A percentile compares a stretch with the other conserved stretches of the same genome.
Evolutionary conservation across 352 stramenopile species (phyloP).

Genomic region (Nothophytophthora sp.): DNA sequence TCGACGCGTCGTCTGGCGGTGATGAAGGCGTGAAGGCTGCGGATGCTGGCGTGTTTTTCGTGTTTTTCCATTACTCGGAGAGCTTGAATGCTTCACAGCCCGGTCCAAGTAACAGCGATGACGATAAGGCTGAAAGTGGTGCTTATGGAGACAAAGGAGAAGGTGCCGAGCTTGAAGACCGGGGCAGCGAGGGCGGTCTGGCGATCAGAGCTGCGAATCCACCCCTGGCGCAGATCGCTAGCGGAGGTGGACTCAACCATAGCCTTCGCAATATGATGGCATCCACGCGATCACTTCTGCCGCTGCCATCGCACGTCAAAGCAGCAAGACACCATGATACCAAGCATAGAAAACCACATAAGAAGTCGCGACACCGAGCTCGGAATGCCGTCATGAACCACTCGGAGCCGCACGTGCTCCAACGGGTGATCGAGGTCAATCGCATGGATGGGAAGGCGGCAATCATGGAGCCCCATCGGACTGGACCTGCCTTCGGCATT

Average conservation of each 20-base stretch:
- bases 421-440: slow-evolving; percentile 28
- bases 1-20: not conserved
- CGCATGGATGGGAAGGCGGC: not conserved
- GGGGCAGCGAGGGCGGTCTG: slow-evolving; percentile 11
- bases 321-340: slow-evolving; percentile 3
- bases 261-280: slow-evolving; percentile 19
- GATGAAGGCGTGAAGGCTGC: not conserved
- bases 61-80: slow-evolving; percentile 43
- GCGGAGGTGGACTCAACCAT: not conserved
- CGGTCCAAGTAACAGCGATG: not conserved
- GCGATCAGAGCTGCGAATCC: slow-evolving; percentile 9
- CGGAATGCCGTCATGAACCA: slow-evolving; percentile 46
- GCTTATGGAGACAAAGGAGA: slow-evolving; percentile 2
- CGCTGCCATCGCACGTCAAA: not conserved
- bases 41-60: slow-evolving; percentile 14
- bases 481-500: not conserved
- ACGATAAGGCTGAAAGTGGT: not conserved
- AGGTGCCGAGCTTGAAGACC: not conserved
- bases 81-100: slow-evolving; percentile 4
- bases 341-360: slow-evolving; percentile 15
- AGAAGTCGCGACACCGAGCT: slow-evolving; percentile 14
- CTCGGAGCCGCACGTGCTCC: slow-evolving; percentile 32
- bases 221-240: slow-evolving; percentile 9
- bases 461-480: slow-evolving; percentile 18
- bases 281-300: slow-evolving; percentile 9